These are phyloP conservation scores for Wickerhamomyces hampshirensis DNA, from an alignment of 805 yeast species.

Conservation along the genomic window DNA sequence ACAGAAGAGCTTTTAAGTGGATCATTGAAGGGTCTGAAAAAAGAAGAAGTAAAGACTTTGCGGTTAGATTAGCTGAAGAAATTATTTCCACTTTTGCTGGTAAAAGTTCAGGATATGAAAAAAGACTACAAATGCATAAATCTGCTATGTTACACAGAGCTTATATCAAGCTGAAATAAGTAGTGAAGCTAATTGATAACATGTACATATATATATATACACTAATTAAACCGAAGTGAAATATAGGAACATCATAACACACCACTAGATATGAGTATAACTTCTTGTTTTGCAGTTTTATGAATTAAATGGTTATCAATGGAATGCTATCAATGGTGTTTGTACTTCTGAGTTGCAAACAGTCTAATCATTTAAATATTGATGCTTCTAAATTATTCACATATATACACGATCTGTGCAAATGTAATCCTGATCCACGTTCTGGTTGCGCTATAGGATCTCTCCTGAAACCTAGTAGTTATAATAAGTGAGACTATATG, in stretches of 20 bases:
- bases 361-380: too few relatives aligned
- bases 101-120: conserved; percentile 77
- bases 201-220: background rate
- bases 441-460: too few relatives aligned
- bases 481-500: too few relatives aligned
- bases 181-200: too few relatives aligned
- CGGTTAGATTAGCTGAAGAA: conserved; percentile 91
- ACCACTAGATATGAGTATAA: too few relatives aligned
- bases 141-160: conserved; percentile 87
- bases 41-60: conserved; percentile 72
- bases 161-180: conserved; percentile 49
- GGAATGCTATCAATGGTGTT: too few relatives aligned
- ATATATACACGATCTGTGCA: too few relatives aligned
- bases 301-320: too few relatives aligned
- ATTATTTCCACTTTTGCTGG: conserved; percentile 73
- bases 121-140: conserved; percentile 77
- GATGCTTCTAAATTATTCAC: conserved; percentile 2
- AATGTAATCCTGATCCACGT: too few relatives aligned
- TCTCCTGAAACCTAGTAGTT: too few relatives aligned
- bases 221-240: background rate
- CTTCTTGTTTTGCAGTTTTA: too few relatives aligned
- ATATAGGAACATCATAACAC: too few relatives aligned
- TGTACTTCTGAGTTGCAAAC: background rate
- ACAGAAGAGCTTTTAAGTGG: conserved; percentile 87
- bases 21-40: conserved; percentile 78